Evolutionary conservation across 768 basidiomycete genomes (phyloP), one percentile per base, ranked within the genome.

Genomic region (Podaxis sp.): DNA sequence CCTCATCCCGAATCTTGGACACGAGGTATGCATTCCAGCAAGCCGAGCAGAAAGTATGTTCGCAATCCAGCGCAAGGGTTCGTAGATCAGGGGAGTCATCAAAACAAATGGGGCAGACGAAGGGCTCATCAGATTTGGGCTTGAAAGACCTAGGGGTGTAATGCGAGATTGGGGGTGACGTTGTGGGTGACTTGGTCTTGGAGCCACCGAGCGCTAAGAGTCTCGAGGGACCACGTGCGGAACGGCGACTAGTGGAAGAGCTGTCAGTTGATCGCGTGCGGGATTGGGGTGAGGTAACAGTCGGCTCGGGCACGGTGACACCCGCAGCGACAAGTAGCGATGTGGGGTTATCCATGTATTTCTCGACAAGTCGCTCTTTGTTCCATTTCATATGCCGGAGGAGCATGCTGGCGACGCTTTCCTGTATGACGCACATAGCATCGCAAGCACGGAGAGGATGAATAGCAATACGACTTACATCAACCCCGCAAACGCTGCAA

Each of bases 71-170:
- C 14, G 90, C 77, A 35, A 90, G 80, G 1, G 86, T 88, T 59
- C 83, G 79, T 9, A 83, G 75, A 64, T 77, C 74, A 42, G 75
- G 79, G 21, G 79, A 74, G 65, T 94, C 91, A 69, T 91, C 90
- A 73, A 88, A 98, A 77, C 97, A 99, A 71, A 98, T 91, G 3
- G 93, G 91, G 74, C 97, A 99, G 36, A 90, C 80, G 74, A 95
- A 96, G 18, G 85, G 77, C 47, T 81, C 78, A 57, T 66, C 67
- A 42, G 73, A 63, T 64, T 69, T 74, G 14, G 69, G 66, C 42
- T 73, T 74, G 51, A 72, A 58, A 3, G 70, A 65, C 58, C 69
- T 71, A 1, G 75, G 71, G 23, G 68, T 61, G 46, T 61, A 18
- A 18, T 61, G 16, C 1, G 64, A 52, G 16, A 60, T 16, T 13